These are phyloP conservation scores for Coniochaeta sp. DNA, from an alignment of 2,329 filamentous ascomycete species.

Conservation along the genomic window DNA sequence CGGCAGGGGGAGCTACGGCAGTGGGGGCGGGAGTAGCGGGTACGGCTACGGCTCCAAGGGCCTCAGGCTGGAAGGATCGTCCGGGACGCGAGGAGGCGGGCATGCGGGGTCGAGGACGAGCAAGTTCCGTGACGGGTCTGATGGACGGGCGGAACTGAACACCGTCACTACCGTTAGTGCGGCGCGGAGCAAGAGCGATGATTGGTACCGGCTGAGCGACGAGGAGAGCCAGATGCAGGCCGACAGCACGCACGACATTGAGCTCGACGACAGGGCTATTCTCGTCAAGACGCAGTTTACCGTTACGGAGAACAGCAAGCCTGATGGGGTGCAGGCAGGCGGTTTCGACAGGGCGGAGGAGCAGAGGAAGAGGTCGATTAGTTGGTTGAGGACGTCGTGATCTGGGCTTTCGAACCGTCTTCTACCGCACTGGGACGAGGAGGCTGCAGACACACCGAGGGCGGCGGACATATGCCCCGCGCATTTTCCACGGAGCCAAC, in stretches of 20 bases:
- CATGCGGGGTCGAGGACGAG: background rate
- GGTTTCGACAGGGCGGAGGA: too few relatives aligned
- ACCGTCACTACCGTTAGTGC: background rate
- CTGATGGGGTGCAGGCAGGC: too few relatives aligned
- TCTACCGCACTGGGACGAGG: too few relatives aligned
- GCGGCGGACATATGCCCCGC: too few relatives aligned
- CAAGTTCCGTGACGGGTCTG: background rate
- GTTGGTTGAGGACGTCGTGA: too few relatives aligned
- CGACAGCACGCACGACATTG: background rate
- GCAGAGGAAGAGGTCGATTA: background rate
- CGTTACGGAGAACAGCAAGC: background rate
- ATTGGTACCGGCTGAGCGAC: constrained; percentile 2
- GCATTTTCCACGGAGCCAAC: too few relatives aligned
- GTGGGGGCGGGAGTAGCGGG: background rate
- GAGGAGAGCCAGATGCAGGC: background rate
- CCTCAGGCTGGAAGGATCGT: background rate
- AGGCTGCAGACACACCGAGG: too few relatives aligned
- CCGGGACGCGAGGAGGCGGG: background rate
- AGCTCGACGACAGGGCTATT: constrained; percentile 6
- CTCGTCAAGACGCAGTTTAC: constrained; percentile 7
- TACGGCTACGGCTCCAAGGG: background rate
- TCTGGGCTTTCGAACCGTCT: too few relatives aligned
- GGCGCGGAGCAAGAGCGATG: background rate
- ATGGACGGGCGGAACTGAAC: background rate
- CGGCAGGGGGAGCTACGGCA: background rate